Evolutionary conservation across 768 basidiomycete genomes (phyloP).

Genomic region (Cubamyces sp.): DNA sequence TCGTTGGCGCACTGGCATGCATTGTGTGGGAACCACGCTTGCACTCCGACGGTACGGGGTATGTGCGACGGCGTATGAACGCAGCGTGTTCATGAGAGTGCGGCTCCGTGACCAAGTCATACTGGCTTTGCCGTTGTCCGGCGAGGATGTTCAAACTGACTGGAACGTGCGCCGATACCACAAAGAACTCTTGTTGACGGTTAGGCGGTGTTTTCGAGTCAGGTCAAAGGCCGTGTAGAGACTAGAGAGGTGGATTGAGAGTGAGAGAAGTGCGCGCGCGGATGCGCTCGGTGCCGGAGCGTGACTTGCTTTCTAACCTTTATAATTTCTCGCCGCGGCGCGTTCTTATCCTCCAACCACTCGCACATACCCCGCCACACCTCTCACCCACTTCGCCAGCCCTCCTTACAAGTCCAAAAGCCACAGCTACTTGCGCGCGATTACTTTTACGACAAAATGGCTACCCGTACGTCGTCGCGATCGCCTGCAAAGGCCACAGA

Average conservation of each 20-base stretch:
- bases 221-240: neutral
- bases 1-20: neutral
- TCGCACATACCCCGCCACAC: conserved; percentile 3
- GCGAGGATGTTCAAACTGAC: neutral
- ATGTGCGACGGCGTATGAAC: neutral
- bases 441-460: conserved; percentile 47
- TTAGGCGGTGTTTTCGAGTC: conserved; percentile 9
- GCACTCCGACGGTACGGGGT: neutral
- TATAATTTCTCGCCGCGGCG: conserved; percentile 1
- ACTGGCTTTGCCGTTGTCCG: neutral
- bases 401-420: neutral
- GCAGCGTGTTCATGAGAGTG: conserved; percentile 1
- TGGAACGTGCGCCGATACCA: neutral
- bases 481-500: conserved; percentile 4
- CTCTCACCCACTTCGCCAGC: neutral
- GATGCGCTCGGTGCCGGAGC: conserved; percentile 20
- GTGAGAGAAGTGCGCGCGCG: neutral
- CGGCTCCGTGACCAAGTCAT: conserved; percentile 24
- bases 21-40: neutral
- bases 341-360: conserved; percentile 6
- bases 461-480: conserved; percentile 55
- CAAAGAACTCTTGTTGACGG: neutral
- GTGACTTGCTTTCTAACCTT: conserved; percentile 13
- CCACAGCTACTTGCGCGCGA: neutral
- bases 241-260: neutral